Evolutionary conservation across 106 monocot genomes (phyloP), one percentile per base, ranked within the genome.

Genomic region (Phalaenopsis aphrodite): DNA sequence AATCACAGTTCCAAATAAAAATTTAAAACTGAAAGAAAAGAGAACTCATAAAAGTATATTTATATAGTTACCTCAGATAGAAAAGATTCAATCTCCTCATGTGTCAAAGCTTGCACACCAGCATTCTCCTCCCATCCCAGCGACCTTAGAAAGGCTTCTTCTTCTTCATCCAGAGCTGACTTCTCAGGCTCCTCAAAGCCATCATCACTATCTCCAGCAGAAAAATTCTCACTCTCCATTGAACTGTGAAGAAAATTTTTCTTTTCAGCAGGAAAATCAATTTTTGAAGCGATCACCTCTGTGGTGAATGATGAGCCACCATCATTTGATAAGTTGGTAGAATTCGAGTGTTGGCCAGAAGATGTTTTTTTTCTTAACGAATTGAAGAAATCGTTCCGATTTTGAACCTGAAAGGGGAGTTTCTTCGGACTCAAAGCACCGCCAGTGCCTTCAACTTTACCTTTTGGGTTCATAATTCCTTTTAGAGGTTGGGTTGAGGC

Each of bases 331-430:
- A 84, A 72, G 18, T 74, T 45, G 43, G 23, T 38, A 56, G 61
- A 23, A 45, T 78, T 61, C 42, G 66, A 3, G 24, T 5, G 64
- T 37, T 76, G 48, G 56, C 65, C 78, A 8, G 52, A 39, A n/a
- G 86, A 64, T 15, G 83, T 48, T 67, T 83, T 83, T 72, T 86
- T 86, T 30, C 92, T 72, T 3, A 92, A 78, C 12, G 86, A 84
- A 76, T 89, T 92, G 75, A 92, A 92, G 83, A 92, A 92, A 48
- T 88, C 84, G 78, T 86, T 87, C 24, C 88, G 82, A 55, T 88
- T 84, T 79, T 89, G 89, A 72, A 78, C 75, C 69, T 81, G 85
- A 55, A 72, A 81, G 24, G 47, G 41, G 68, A 78, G 45, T 10
- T 81, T 89, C 79, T 84, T 89, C 69, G 56, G 78, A n/a, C 42